Evolutionary conservation across 352 stramenopile genomes (phyloP).

Genomic region (Pythium dissotocum): DNA sequence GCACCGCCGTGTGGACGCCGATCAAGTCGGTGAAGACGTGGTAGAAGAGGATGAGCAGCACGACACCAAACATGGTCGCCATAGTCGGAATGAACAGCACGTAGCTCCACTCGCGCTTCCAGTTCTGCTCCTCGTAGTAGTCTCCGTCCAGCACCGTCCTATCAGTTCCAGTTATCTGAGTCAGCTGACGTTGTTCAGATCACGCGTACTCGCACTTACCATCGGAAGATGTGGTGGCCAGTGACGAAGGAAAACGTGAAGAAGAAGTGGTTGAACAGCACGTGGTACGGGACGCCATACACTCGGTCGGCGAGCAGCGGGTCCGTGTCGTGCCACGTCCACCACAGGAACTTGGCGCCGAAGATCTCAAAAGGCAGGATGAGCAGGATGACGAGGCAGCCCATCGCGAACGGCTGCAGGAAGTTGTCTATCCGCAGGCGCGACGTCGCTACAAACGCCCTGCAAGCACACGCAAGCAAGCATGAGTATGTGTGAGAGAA

Average conservation of each 20-base stretch:
- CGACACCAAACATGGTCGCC: slow-evolving; percentile 45
- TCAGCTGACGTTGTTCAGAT: background rate
- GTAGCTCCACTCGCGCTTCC: slow-evolving; percentile 69
- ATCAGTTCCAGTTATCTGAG: background rate
- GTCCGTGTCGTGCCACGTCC: slow-evolving; percentile 86
- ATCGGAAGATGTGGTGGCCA: slow-evolving; percentile 58
- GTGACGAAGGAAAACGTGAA: slow-evolving; percentile 55
- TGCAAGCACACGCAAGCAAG: slow-evolving; percentile 14
- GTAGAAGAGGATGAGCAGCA: slow-evolving; percentile 70
- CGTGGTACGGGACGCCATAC: slow-evolving; percentile 64
- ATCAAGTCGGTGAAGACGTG: slow-evolving; percentile 58
- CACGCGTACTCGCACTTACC: slow-evolving; percentile 24
- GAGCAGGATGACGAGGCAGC: slow-evolving; percentile 51
- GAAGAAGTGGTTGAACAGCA: slow-evolving; percentile 69
- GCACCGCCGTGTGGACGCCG: slow-evolving; percentile 49
- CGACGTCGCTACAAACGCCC: slow-evolving; percentile 70
- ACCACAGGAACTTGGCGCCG: slow-evolving; percentile 82
- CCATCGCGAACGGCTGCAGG: slow-evolving; percentile 73
- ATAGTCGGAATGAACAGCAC: slow-evolving; percentile 56
- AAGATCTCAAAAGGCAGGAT: slow-evolving; percentile 75
- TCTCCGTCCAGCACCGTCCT: slow-evolving; percentile 56
- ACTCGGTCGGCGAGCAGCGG: slow-evolving; percentile 58
- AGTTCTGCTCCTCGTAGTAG: slow-evolving; percentile 66
- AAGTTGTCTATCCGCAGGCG: slow-evolving; percentile 73
- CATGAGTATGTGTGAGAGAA: background rate